These are phyloP conservation scores for Mycena amicta DNA, from an alignment of 768 basidiomycete species.

Conservation along the genomic window DNA sequence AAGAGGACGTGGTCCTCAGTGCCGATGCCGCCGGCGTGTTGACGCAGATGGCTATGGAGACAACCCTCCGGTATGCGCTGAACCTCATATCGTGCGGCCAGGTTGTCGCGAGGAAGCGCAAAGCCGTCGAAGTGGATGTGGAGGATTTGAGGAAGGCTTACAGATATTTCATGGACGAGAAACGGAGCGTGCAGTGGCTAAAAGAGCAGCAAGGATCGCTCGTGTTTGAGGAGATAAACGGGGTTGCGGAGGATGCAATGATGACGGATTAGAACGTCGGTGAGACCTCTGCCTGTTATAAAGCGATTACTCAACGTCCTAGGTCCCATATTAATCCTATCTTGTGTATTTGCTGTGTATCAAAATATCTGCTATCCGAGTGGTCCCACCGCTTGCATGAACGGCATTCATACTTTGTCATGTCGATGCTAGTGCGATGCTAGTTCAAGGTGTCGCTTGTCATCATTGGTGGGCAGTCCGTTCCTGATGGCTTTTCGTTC, in stretches of 20 bases:
- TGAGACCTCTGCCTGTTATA: constrained; percentile 24
- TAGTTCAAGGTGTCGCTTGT: too few species aligned
- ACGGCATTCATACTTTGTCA: too few species aligned
- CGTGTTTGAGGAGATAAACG: constrained; percentile 71
- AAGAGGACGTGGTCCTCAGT: constrained; percentile 90
- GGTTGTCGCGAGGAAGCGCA: constrained; percentile 82
- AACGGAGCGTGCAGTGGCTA: constrained; percentile 88
- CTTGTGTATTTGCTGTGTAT: background rate
- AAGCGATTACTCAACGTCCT: too few species aligned
- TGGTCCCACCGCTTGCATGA: too few species aligned
- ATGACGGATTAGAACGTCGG: constrained; percentile 35
- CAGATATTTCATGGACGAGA: constrained; percentile 90
- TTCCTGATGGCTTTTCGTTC: too few species aligned
- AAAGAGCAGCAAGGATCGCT: constrained; percentile 79
- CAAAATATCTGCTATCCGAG: too few species aligned
- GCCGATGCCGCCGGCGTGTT: constrained; percentile 76
- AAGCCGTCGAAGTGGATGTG: constrained; percentile 77
- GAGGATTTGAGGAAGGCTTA: constrained; percentile 86
- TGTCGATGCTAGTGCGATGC: too few species aligned
- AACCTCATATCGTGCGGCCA: constrained; percentile 94
- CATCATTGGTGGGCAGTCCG: too few species aligned
- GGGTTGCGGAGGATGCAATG: constrained; percentile 35
- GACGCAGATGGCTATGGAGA: constrained; percentile 84
- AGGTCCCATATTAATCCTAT: too few species aligned
- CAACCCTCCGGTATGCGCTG: constrained; percentile 90